Base-by-base conservation (phyloP, 23 red algal species). In the Gracilaria domingensis region DNA sequence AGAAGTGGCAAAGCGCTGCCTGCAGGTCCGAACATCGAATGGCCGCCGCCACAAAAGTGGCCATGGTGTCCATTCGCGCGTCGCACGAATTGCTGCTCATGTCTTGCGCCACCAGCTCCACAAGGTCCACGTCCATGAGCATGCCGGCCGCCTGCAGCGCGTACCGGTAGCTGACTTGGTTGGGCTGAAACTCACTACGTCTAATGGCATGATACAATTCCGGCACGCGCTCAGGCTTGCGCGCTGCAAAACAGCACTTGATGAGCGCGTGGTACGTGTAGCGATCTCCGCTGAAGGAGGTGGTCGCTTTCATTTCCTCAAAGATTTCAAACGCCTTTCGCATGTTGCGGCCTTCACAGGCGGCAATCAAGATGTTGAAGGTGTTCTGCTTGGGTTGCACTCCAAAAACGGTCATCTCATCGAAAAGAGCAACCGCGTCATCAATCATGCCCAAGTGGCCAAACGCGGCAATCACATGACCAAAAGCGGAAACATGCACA, bases 1-100 rank as follows among this genome's bases (percentile, higher is more conserved):
- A 40, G 75, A 86, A 86, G 61, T 71, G 42, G 25, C 44, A 12
- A 21, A 86, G 44, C 13, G 83, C 83, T 9, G 66, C 60, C 66
- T 86, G 39, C 61, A 86, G 57, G 39, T 86, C 83, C 45, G 83
- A 86, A 45, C 83, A 86, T 12, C 83, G 64, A 26, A 86, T 53
- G 8, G 44, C 37, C 3, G 83, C 83, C 12, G 83, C 83, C 14
- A 74, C 66, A 16, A 66, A n/a, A 6, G 49, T 50, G 18, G 83
- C 83, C 47, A 67, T 45, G 4, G 62, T 74, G 45, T 86, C 83
- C 16, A 54, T 48, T n/a, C 83, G 25, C 40, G 29, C 20, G 42
- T 53, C 38, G 8, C 48, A 54, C n/a, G 21, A 42, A 37, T 71
- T 64, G 42, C 26, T 48, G 11, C 25, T 35, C 62, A 86, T 74